These are phyloP conservation scores for Ochetophila trinervis DNA, from an alignment of 306 rosid genomes.

Conservation along the genomic window DNA sequence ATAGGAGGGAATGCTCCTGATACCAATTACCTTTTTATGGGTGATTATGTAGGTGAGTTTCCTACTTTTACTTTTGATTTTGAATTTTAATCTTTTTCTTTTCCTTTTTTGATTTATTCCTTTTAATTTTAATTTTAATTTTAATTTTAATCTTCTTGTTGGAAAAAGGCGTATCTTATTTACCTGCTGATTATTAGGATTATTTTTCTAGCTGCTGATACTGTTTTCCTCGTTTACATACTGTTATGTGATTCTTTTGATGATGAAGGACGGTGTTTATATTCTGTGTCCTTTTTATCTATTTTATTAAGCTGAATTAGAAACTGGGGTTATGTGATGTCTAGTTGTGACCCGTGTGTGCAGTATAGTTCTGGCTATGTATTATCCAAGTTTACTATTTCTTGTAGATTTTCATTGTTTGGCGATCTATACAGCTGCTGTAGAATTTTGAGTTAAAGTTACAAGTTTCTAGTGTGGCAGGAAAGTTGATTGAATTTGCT, in stretches of 20 bases:
- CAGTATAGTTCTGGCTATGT: too few relatives aligned
- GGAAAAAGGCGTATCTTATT: background rate
- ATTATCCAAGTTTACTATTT: too few relatives aligned
- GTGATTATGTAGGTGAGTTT: slow-evolving; percentile 91
- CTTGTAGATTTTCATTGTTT: too few relatives aligned
- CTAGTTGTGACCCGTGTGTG: background rate
- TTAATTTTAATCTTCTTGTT: background rate
- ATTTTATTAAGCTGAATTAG: background rate
- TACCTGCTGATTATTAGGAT: background rate
- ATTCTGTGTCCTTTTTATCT: background rate
- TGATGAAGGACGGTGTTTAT: background rate
- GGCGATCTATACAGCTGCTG: too few relatives aligned
- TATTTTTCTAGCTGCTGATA: background rate
- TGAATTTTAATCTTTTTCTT: background rate
- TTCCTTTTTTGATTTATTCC: background rate
- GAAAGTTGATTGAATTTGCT: too few relatives aligned
- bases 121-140: background rate
- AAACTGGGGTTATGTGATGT: background rate
- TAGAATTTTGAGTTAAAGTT: too few relatives aligned
- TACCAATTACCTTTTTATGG: slow-evolving; percentile 96
- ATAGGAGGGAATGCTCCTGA: slow-evolving; percentile 94
- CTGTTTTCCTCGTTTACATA: background rate
- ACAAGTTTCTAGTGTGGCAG: too few relatives aligned
- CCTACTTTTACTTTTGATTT: background rate
- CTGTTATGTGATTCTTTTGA: background rate